phyloP scores from a whole-genome alignment of 192 early-diverging fungal genomes.

The Backusella tarrabulga region DNA sequence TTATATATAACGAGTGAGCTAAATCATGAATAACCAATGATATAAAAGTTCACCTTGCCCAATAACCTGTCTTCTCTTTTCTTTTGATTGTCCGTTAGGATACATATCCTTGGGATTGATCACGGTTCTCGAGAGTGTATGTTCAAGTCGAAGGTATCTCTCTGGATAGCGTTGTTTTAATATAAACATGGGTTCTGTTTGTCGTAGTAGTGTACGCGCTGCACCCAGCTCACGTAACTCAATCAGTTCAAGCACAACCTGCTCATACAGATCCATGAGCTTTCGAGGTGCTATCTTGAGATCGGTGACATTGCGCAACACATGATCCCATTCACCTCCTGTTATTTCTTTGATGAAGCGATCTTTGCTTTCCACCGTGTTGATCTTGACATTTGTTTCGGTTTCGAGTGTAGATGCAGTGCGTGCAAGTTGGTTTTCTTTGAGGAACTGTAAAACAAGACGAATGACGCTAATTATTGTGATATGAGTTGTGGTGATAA shows the following conservation, averaged over 20 bases:
- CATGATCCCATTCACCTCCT: conserved; percentile 88
- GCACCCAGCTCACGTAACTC: conserved; percentile 84
- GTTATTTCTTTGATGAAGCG: conserved; percentile 71
- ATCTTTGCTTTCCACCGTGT: conserved; percentile 82
- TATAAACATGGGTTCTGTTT: conserved; percentile 90
- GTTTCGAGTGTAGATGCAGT: conserved; percentile 73
- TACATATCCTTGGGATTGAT: conserved; percentile 79
- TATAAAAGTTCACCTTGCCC: conserved; percentile 54
- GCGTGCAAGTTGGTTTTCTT: conserved; percentile 79
- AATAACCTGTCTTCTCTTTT: conserved; percentile 75
- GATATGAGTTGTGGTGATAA: too few species aligned
- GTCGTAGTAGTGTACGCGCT: conserved; percentile 84
- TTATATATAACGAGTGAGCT: not conserved
- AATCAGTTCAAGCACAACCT: conserved; percentile 86
- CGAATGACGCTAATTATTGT: conserved; percentile 68
- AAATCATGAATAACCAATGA: not conserved
- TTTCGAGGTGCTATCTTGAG: conserved; percentile 71
- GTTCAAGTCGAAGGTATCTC: conserved; percentile 85
- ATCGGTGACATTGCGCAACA: conserved; percentile 73
- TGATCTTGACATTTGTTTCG: conserved; percentile 79
- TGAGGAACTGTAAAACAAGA: conserved; percentile 90
- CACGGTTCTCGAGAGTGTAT: conserved; percentile 65
- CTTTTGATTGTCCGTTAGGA: conserved; percentile 59
- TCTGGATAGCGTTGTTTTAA: conserved; percentile 76
- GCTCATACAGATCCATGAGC: conserved; percentile 89